These are phyloP conservation scores for Ophioceras dolichostomum DNA, from an alignment of 2,329 filamentous ascomycete species.

Conservation along the genomic window DNA sequence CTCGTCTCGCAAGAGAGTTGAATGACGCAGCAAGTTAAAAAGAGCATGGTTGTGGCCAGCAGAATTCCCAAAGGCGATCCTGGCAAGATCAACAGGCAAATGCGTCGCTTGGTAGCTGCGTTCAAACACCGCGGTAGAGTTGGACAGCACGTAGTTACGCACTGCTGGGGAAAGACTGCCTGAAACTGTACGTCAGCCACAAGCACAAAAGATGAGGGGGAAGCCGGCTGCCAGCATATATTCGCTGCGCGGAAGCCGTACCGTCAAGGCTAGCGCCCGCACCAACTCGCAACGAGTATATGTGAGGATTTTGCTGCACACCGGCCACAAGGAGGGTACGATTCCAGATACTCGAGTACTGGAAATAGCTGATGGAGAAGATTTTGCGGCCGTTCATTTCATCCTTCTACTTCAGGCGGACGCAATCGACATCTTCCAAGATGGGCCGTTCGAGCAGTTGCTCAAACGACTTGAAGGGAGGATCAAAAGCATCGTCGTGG, in stretches of 20 bases:
- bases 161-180: neutral
- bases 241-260: neutral
- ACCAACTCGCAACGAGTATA: neutral
- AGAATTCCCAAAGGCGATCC: neutral
- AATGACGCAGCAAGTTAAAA: neutral
- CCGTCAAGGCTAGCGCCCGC: neutral
- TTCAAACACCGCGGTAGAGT: neutral
- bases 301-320: neutral
- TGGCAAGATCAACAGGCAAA: neutral
- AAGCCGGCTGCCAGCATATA: too few relatives aligned
- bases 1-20: neutral
- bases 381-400: neutral
- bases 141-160: conserved; percentile 1
- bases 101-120: neutral
- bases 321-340: conserved; percentile 1
- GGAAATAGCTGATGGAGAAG: neutral
- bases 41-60: neutral
- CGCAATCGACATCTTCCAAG: neutral
- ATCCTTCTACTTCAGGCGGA: neutral
- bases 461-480: neutral
- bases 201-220: neutral
- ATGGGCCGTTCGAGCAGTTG: neutral
- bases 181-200: neutral
- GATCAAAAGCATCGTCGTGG: neutral
- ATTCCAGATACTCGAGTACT: too few relatives aligned